Conservation (phyloP, 140 eudicot genomes). For the Stevia rebaudiana region DNA sequence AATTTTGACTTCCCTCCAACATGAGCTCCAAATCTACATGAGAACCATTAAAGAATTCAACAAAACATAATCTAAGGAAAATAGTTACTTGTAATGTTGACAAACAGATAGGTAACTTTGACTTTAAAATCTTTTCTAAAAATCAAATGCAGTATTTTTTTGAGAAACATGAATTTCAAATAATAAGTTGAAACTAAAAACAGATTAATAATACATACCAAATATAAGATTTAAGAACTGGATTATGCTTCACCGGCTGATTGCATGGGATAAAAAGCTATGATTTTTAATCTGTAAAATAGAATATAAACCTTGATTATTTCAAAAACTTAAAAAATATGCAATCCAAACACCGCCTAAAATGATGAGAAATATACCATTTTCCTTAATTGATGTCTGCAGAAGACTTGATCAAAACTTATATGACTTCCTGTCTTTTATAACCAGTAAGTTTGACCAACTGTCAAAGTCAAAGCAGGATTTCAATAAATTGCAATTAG, state of each 20-base stretch:
- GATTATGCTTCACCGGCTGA: slow-evolving; percentile 15
- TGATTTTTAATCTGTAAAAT: background rate
- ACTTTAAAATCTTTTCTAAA: background rate
- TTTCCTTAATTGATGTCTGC: slow-evolving; percentile 15
- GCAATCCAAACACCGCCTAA: background rate
- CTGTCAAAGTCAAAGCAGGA: slow-evolving; percentile 12
- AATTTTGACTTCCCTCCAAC: slow-evolving; percentile 10
- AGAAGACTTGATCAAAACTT: slow-evolving; percentile 16
- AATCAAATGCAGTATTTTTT: no score
- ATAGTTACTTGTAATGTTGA: background rate
- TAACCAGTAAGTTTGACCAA: background rate
- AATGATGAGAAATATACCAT: background rate
- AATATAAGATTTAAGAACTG: slow-evolving; percentile 8
- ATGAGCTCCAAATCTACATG: slow-evolving; percentile 3
- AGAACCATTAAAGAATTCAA: background rate
- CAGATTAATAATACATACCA: background rate
- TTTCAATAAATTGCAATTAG: background rate
- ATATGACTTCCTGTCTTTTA: no score
- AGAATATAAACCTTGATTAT: background rate
- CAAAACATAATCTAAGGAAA: background rate
- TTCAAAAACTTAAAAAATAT: background rate
- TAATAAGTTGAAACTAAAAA: background rate
- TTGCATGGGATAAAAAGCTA: slow-evolving; percentile 9
- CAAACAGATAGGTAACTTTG: background rate
- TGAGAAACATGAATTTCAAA: background rate